Evolutionary conservation across 257 asterid genomes (phyloP).

Genomic region (Osmanthus fragrans): DNA sequence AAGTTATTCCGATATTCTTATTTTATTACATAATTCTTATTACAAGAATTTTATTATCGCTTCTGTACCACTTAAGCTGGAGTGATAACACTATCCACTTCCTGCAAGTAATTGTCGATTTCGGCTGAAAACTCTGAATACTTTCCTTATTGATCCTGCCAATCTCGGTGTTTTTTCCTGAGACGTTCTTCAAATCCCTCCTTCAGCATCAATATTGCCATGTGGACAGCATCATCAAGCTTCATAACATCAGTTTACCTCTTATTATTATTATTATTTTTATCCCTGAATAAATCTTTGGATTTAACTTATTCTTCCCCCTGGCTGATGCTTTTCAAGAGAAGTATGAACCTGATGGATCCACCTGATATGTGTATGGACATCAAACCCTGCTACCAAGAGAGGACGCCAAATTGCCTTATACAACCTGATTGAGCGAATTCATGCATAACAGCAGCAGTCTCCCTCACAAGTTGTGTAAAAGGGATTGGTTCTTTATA

Average conservation of each 20-base stretch:
- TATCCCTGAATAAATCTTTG: not conserved
- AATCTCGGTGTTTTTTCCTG: slow-evolving; percentile 93
- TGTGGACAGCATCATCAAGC: slow-evolving; percentile 98
- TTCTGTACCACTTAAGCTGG: not conserved
- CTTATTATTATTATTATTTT: too few species aligned
- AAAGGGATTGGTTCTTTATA: slow-evolving; percentile 47
- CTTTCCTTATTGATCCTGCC: slow-evolving; percentile 84
- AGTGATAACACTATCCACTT: slow-evolving; percentile 58
- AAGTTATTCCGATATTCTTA: too few species aligned
- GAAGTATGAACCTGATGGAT: too few species aligned
- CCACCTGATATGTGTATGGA: too few species aligned
- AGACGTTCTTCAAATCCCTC: slow-evolving; percentile 98
- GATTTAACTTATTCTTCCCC: not conserved
- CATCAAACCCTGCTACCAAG: not conserved
- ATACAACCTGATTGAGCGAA: too few species aligned
- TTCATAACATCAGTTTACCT: slow-evolving; percentile 97
- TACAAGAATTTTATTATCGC: too few species aligned
- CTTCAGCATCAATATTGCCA: slow-evolving; percentile 93
- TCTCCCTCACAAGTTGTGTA: too few species aligned
- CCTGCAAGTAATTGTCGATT: slow-evolving; percentile 89
- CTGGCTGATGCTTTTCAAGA: too few species aligned
- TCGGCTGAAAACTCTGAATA: slow-evolving; percentile 88
- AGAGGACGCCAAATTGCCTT: too few species aligned
- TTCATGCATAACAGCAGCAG: too few species aligned
- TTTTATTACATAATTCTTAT: too few species aligned